Percentiles rank a stretch among this genome's conserved stretches.
Conservation (phyloP, 192 early-diverging fungal species). For the Podila epicladia region DNA sequence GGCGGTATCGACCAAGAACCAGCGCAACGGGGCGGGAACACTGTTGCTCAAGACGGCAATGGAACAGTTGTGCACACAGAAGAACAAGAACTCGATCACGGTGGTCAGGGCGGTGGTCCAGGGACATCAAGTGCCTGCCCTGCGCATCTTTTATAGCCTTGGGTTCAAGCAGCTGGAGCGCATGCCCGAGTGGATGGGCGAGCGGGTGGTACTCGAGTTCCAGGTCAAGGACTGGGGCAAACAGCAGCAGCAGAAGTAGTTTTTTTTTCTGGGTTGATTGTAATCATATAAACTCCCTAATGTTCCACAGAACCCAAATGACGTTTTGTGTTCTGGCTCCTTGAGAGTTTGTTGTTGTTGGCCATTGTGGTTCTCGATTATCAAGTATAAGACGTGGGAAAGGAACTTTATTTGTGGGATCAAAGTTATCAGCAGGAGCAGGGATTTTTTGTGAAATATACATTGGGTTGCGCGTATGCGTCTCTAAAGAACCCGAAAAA, state of each 20-base stretch:
- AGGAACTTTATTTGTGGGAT: too few species aligned
- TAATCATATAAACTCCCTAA: background rate
- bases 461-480: too few species aligned
- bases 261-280: background rate
- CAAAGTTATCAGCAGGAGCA: too few species aligned
- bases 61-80: slow-evolving; percentile 18
- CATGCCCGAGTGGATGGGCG: slow-evolving; percentile 42
- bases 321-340: too few species aligned
- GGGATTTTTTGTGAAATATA: too few species aligned
- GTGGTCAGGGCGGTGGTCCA: slow-evolving; percentile 21
- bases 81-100: slow-evolving; percentile 10
- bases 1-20: slow-evolving; percentile 6
- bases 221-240: slow-evolving; percentile 29
- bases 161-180: slow-evolving; percentile 31
- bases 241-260: background rate
- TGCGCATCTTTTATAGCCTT: slow-evolving; percentile 40
- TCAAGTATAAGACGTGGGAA: too few species aligned
- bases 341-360: too few species aligned
- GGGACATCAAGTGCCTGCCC: slow-evolving; percentile 22
- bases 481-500: too few species aligned
- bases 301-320: background rate
- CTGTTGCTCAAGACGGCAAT: slow-evolving; percentile 32
- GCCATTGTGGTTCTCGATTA: too few species aligned
- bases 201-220: slow-evolving; percentile 36
- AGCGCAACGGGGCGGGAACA: slow-evolving; percentile 16